Conservation (phyloP, 768 basidiomycete genomes). For the Heimioporus sp. region DNA sequence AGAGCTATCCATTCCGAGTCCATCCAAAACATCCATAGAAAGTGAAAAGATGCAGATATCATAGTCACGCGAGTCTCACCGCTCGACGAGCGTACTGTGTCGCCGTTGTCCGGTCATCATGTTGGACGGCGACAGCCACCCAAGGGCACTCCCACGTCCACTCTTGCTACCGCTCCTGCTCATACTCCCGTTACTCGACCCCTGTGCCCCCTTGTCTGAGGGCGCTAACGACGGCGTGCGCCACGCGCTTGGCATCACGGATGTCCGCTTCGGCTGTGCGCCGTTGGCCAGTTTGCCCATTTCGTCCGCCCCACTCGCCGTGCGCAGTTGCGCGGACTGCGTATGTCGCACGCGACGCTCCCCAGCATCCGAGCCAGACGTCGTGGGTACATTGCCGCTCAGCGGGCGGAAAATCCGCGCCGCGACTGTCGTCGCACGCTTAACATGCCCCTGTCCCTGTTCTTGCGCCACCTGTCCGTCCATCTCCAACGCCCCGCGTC, state of each 20-base stretch:
- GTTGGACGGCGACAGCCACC: slow-evolving; percentile 3
- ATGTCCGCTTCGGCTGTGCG: slow-evolving; percentile 4
- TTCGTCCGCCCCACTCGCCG: too few species aligned
- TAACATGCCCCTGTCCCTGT: neutral
- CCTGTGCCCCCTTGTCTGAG: neutral
- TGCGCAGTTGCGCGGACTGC: too few species aligned
- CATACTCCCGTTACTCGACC: neutral
- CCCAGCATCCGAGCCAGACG: neutral
- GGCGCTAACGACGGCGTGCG: slow-evolving; percentile 1
- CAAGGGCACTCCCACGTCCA: neutral
- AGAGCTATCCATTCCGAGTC: too few species aligned
- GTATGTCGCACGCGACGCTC: slow-evolving; percentile 17
- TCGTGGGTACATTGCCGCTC: neutral
- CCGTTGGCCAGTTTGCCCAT: too few species aligned
- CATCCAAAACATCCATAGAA: too few species aligned
- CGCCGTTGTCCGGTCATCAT: slow-evolving; percentile 2
- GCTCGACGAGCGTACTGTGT: slow-evolving; percentile 10
- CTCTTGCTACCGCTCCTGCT: neutral
- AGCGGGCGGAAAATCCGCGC: slow-evolving; percentile 19
- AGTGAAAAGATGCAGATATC: too few species aligned
- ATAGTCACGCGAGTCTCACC: neutral
- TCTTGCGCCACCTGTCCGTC: too few species aligned
- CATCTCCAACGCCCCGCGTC: slow-evolving; percentile 11
- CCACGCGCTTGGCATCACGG: slow-evolving; percentile 2
- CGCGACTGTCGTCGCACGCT: slow-evolving; percentile 16